Evolutionary conservation across 2,329 filamentous ascomycete species (phyloP).

Genomic region (Simplicillium sp.): DNA sequence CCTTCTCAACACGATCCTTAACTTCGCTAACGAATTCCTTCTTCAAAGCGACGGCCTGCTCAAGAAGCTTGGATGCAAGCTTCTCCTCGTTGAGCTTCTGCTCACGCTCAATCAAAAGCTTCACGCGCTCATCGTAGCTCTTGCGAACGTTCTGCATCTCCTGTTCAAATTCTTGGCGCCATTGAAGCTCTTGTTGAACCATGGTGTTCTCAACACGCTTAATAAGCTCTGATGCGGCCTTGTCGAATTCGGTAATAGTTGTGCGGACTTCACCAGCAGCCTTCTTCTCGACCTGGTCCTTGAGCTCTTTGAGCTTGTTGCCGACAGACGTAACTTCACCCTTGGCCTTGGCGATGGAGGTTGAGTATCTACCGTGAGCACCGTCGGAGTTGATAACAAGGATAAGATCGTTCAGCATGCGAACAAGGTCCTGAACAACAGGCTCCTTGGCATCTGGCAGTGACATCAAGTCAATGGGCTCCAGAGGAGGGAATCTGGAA

Average conservation of each 20-base stretch:
- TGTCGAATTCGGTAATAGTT: constrained; percentile 71
- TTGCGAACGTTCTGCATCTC: constrained; percentile 74
- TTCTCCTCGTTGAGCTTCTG: constrained; percentile 74
- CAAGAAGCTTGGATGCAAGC: constrained; percentile 73
- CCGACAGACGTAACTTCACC: constrained; percentile 70
- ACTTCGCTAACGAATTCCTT: constrained; percentile 74
- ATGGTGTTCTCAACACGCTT: constrained; percentile 78
- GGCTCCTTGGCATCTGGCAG: constrained; percentile 72
- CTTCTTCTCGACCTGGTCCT: constrained; percentile 56
- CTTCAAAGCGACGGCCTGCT: constrained; percentile 86
- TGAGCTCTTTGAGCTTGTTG: constrained; percentile 65
- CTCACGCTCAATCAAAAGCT: constrained; percentile 69
- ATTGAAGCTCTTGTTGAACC: constrained; percentile 69
- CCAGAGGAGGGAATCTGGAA: constrained; percentile 51
- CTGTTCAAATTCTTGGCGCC: constrained; percentile 76
- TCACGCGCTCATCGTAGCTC: constrained; percentile 71
- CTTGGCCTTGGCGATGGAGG: constrained; percentile 79
- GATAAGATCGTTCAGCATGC: constrained; percentile 94
- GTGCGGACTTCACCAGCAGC: constrained; percentile 67
- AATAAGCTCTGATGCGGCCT: constrained; percentile 79
- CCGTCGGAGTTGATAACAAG: constrained; percentile 84
- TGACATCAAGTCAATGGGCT: constrained; percentile 68
- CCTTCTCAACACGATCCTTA: constrained; percentile 72
- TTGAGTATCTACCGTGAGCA: constrained; percentile 65
- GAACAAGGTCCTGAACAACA: constrained; percentile 85